phyloP scores from a whole-genome alignment of 805 yeast genomes.

The Saccharomycopsis microspora region DNA sequence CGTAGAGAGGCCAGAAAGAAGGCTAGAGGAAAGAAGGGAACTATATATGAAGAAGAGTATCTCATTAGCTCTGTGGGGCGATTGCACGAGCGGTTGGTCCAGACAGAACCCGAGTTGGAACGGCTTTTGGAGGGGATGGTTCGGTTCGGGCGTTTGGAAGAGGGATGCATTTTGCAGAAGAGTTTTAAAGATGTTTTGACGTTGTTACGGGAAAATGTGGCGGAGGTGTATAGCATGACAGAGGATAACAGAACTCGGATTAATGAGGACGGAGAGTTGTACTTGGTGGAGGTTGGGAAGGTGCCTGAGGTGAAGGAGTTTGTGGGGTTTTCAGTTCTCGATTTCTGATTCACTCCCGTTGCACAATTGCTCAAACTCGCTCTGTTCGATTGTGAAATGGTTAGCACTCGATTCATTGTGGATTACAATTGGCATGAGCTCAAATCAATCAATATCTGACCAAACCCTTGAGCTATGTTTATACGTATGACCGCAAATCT shows the following conservation, averaged over 20 bases:
- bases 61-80: conserved; percentile 81
- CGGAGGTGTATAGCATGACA: conserved; percentile 70
- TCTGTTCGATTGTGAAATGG: not conserved
- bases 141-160: conserved; percentile 61
- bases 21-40: conserved; percentile 96
- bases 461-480: too few relatives aligned
- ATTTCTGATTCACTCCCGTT: conserved; percentile 30
- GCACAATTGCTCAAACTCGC: not conserved
- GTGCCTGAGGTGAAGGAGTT: conserved; percentile 56
- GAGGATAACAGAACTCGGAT: conserved; percentile 82
- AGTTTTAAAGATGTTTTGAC: conserved; percentile 46
- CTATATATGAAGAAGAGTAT: conserved; percentile 95
- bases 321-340: conserved; percentile 45
- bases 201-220: conserved; percentile 46
- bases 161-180: conserved; percentile 73
- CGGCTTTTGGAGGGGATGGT: conserved; percentile 64
- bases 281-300: conserved; percentile 66
- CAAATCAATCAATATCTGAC: too few relatives aligned
- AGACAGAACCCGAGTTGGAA: conserved; percentile 64
- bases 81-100: conserved; percentile 67
- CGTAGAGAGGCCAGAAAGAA: conserved; percentile 92
- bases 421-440: too few relatives aligned
- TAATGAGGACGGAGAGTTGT: conserved; percentile 81
- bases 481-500: too few relatives aligned
- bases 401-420: not conserved